Evolutionary conservation across 2,329 filamentous ascomycete species (phyloP), one percentile per base, ranked within the genome.

Genomic region (Hortaea werneckii): DNA sequence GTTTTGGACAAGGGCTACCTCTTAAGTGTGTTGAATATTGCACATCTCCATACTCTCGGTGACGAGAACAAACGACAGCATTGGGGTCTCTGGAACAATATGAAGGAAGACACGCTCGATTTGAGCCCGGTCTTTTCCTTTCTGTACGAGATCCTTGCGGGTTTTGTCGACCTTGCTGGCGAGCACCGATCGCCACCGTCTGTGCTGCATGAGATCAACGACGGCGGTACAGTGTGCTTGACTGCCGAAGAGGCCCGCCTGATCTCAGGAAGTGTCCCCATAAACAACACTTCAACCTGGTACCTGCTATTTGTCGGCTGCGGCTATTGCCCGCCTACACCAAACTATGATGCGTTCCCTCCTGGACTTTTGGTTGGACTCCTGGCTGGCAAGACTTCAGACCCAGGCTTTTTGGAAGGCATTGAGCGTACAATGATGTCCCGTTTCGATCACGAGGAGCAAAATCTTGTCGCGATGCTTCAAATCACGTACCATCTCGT

Each of bases 331-430:
- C 30, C 40, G 13, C 20, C 40, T 6, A 13, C 20, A 6, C 10
- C 40, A 8, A 10, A 13, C 13, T 41, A 30, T 11, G 40, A 41
- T 11, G 40, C 44, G 3, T 57, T 43, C 29, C 41, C 46, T 8
- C 55, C 56, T 11, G 55, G 53, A 20, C 49, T 50, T 39, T 43
- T 58, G 5, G 32, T 58, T n/a, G 47, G 44, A 43, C 40, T 50
- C 26, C 34, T 51, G 37, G 29, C n/a, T 12, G 44, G 32, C 32
- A n/a, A 35, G 32, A 40, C 34, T 30, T 29, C n/a, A 27, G 12
- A n/a, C 32, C 29, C 4, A 5, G 26, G n/a, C 28, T 34, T 55
- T 12, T 29, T 26, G 5, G 20, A 6, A 3, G 3, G 40, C 6
- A 37, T 52, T 28, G 42, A 44, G 29, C 12, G 30, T 5, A 44